Conservation (phyloP, 441 rosid species). For the Arabidopsis lyrata region DNA sequence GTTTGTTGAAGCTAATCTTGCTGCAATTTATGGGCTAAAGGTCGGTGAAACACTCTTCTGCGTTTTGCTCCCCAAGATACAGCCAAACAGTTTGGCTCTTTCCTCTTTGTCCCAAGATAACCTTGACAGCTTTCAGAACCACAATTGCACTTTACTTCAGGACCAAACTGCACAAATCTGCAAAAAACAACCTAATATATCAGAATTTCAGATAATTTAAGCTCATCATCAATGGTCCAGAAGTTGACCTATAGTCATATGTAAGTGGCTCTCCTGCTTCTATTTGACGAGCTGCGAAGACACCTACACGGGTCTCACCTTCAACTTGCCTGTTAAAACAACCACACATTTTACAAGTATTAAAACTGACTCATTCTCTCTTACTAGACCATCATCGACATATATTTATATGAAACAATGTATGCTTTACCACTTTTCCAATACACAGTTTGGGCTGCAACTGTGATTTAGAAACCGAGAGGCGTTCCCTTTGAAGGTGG, state of each 20-base stretch:
- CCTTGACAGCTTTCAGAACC: constrained; percentile 85
- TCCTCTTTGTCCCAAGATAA: constrained; percentile 76
- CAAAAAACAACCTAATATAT: constrained; percentile 12
- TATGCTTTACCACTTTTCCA: constrained; percentile 88
- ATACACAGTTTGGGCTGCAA: constrained; percentile 84
- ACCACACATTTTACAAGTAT: constrained; percentile 23
- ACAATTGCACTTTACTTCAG: constrained; percentile 84
- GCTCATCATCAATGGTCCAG: not conserved
- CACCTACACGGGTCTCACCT: constrained; percentile 92
- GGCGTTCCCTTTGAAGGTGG: constrained; percentile 91
- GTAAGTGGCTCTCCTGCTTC: constrained; percentile 87
- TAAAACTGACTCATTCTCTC: constrained; percentile 4
- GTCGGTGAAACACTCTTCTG: constrained; percentile 51
- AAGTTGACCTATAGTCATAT: constrained; percentile 84
- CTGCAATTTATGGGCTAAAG: constrained; percentile 19
- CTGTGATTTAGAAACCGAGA: constrained; percentile 96
- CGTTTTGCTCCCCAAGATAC: constrained; percentile 93
- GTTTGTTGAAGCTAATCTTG: constrained; percentile 29
- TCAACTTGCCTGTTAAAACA: constrained; percentile 80
- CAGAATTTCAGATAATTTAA: not conserved
- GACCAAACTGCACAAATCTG: constrained; percentile 95
- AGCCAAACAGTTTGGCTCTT: constrained; percentile 55
- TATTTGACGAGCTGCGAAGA: constrained; percentile 86
- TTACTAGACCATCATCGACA: not conserved
- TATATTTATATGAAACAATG: not conserved